Percentiles rank a stretch among this genome's conserved stretches.
Conservation (phyloP, 441 rosid species). For the Populus hybrid region DNA sequence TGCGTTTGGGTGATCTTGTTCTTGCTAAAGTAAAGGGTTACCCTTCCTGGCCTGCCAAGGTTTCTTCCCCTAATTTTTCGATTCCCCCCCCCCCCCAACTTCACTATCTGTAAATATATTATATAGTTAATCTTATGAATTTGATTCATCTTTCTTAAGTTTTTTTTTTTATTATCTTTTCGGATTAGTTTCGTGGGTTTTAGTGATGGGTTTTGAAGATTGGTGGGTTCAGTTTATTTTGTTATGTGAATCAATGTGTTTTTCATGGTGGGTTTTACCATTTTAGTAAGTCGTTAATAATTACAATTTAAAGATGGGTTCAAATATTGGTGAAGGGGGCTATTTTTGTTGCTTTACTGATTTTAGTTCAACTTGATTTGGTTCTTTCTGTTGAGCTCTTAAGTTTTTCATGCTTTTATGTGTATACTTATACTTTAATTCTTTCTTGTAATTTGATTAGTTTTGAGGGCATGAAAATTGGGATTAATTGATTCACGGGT, state of each 20-base stretch:
- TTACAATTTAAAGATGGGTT: neutral
- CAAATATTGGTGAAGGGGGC: neutral
- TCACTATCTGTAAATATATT: neutral
- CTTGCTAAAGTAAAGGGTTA: conserved; percentile 98
- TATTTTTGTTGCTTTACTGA: neutral
- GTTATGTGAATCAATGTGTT: neutral
- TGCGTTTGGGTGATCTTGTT: conserved; percentile 94
- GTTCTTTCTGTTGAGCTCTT: neutral
- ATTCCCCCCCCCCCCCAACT: neutral
- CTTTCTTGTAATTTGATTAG: neutral
- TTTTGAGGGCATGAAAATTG: neutral
- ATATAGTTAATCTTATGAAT: neutral
- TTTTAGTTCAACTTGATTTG: neutral
- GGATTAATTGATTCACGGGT: neutral
- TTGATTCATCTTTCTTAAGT: neutral
- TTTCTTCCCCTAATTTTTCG: conserved; percentile 16
- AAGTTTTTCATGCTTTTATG: neutral
- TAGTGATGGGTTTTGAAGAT: neutral
- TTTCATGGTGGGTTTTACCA: neutral
- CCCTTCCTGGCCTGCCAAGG: conserved; percentile 99
- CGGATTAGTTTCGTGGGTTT: neutral
- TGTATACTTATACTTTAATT: neutral
- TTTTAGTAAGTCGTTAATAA: neutral
- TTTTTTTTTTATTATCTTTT: neutral
- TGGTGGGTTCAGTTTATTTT: neutral